Percentiles rank a stretch among this genome's conserved stretches.
phyloP scores from a whole-genome alignment of 2,329 filamentous ascomycete species.

The Aspergillus brunneoviolaceus region DNA sequence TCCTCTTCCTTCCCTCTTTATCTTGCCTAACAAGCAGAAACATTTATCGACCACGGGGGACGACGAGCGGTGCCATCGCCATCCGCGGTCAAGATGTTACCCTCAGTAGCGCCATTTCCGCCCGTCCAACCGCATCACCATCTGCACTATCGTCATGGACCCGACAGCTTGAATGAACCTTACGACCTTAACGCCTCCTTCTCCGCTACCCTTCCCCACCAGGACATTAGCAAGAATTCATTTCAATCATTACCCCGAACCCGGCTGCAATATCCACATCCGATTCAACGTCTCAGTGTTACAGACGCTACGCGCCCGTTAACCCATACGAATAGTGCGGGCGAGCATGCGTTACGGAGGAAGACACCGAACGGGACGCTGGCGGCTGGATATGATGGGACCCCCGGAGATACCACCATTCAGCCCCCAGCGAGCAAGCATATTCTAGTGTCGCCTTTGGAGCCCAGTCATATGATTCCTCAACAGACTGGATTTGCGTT shows the following conservation, averaged over 20 bases:
- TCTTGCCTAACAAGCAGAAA: not conserved
- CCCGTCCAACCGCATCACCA: slow-evolving; percentile 45
- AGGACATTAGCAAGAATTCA: slow-evolving; percentile 28
- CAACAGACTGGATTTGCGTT: slow-evolving; percentile 32
- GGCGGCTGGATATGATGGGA: slow-evolving; percentile 86
- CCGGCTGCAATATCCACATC: slow-evolving; percentile 40
- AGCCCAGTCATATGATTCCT: slow-evolving; percentile 37
- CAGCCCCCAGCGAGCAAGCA: slow-evolving; percentile 80
- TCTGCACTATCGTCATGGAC: slow-evolving; percentile 31
- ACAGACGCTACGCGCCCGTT: slow-evolving; percentile 28
- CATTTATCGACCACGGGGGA: slow-evolving; percentile 12
- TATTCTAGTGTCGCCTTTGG: slow-evolving; percentile 67
- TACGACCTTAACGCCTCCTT: slow-evolving; percentile 34
- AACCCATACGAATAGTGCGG: slow-evolving; percentile 24
- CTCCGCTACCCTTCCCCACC: slow-evolving; percentile 22
- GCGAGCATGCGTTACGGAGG: slow-evolving; percentile 77
- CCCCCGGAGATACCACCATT: slow-evolving; percentile 68
- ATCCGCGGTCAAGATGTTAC: slow-evolving; percentile 45
- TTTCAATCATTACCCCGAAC: slow-evolving; percentile 32
- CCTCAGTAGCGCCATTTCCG: slow-evolving; percentile 47
- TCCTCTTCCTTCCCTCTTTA: not conserved
- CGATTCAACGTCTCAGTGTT: slow-evolving; percentile 37
- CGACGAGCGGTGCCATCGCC: slow-evolving; percentile 4
- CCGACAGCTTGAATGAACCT: slow-evolving; percentile 30
- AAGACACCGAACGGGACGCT: slow-evolving; percentile 96